Evolutionary conservation across 768 basidiomycete genomes (phyloP).

Genomic region (Terana coerulea): DNA sequence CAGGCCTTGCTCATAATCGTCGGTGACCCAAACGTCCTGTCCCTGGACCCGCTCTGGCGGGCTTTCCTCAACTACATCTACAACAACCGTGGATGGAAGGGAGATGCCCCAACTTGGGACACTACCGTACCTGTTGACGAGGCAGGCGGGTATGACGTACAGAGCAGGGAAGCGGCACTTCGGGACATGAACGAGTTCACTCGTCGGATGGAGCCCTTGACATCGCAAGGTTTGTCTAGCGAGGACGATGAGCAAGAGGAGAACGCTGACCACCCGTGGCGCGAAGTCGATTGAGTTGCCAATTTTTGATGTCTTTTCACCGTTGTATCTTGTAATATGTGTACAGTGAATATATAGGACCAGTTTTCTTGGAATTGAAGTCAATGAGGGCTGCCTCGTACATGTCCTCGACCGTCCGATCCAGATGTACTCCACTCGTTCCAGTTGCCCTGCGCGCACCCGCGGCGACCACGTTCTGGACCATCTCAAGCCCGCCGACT

Average conservation of each 20-base stretch:
- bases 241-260: constrained; percentile 12
- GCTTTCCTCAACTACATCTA: constrained; percentile 56
- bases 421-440: too few species aligned
- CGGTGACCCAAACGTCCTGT: constrained; percentile 55
- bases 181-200: constrained; percentile 34
- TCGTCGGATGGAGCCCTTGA: constrained; percentile 24
- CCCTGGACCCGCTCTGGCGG: constrained; percentile 57
- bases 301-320: not conserved
- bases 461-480: too few species aligned
- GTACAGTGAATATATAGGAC: too few species aligned
- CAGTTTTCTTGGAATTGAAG: too few species aligned
- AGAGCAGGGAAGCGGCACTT: constrained; percentile 20
- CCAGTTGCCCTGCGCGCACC: too few species aligned
- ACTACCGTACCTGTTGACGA: constrained; percentile 34
- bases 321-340: not conserved
- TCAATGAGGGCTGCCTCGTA: too few species aligned
- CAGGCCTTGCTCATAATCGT: constrained; percentile 60
- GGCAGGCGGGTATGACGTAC: constrained; percentile 36
- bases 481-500: too few species aligned
- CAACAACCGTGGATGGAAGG: constrained; percentile 48
- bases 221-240: not conserved
- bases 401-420: too few species aligned
- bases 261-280: constrained; percentile 16
- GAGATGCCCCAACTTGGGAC: constrained; percentile 28
- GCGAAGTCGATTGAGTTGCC: constrained; percentile 8